Evolutionary conservation across 441 rosid species (phyloP), one percentile per base, ranked within the genome.

Genomic region (Populus tomentosa): DNA sequence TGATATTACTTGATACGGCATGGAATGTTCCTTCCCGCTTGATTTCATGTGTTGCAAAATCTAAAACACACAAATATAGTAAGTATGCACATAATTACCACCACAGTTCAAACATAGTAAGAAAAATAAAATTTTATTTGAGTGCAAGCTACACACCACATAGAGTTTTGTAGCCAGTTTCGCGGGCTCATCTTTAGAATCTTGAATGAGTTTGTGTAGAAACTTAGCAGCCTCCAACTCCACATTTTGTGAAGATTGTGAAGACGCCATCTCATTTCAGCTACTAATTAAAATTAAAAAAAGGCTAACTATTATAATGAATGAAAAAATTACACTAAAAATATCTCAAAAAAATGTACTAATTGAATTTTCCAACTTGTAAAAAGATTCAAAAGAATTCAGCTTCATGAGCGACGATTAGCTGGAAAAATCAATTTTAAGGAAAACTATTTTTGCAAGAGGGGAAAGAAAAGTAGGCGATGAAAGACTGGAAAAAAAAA

Each of bases 211-310:
- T 80, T 97, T 94, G 81, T 97, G 99, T 82, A 97, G 90, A 84
- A 94, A 94, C 91, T 97, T 93, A 21, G 99, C 99, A n/a, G 98
- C 98, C 89, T 97, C 99, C 83, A 97, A 72, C 90, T 97, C 99
- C 21, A 94, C 97, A 80, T 92, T 91, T 63, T 91, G 93, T 2
- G 97, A 84, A 75, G 98, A 80, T 62, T 92, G 95, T 7, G 97
- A 82, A 77, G 98, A 82, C 65, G 94, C 82, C 97, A 94, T 94
- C 81, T 83, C 88, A 82, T 82, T 78, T 78, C 79, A 82, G 75
- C 85, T 82, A 62, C 66, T 8, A 21, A 36, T 38, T 46, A 2
- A 36, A 40, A 40, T 40, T 40, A 10, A 10, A 40, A 40, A 66
- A 30, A 32, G 9, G 18, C 33, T 9, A 63, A 20, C 24, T 11